Conservation (phyloP, 1,284 basidiomycete species). For the Athelia sp. region DNA sequence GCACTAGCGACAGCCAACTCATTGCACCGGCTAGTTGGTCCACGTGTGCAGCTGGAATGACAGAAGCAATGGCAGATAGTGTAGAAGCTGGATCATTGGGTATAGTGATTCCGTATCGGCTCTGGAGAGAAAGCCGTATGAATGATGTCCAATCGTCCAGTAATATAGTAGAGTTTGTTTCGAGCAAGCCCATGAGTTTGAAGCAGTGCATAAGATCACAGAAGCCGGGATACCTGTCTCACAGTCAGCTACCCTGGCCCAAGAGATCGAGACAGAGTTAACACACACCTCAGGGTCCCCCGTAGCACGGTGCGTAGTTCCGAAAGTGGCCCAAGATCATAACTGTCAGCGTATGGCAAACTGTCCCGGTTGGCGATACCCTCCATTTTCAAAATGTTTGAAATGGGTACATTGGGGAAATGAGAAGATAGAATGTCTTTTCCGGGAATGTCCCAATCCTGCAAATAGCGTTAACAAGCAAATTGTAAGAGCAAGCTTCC, state of each 20-base stretch:
- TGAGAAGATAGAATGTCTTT: slow-evolving; percentile 49
- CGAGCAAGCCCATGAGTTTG: slow-evolving; percentile 70
- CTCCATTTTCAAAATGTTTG: slow-evolving; percentile 70
- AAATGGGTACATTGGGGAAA: slow-evolving; percentile 67
- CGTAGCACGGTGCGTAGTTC: slow-evolving; percentile 69
- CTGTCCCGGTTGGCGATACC: slow-evolving; percentile 90
- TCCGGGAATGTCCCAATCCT: slow-evolving; percentile 52
- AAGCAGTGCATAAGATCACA: slow-evolving; percentile 73
- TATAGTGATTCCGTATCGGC: slow-evolving; percentile 21
- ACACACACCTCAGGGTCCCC: slow-evolving; percentile 73
- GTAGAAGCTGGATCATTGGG: slow-evolving; percentile 28
- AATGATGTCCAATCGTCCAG: slow-evolving; percentile 43
- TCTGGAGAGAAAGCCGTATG: slow-evolving; percentile 29
- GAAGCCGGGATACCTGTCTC: slow-evolving; percentile 81
- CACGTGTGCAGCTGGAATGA: slow-evolving; percentile 30
- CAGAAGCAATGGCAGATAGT: slow-evolving; percentile 31
- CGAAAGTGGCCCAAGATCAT: slow-evolving; percentile 52
- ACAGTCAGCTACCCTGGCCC: not conserved
- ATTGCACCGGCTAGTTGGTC: slow-evolving; percentile 45
- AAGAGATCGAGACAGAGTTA: not conserved
- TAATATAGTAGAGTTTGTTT: slow-evolving; percentile 31
- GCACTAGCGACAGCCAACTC: slow-evolving; percentile 52
- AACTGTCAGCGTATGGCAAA: slow-evolving; percentile 70
- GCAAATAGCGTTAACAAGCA: slow-evolving; percentile 7
- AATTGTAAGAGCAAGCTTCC: not conserved